Evolutionary conservation across 176 grass and related monocot species (phyloP).

Genomic region (Juncus effusus): DNA sequence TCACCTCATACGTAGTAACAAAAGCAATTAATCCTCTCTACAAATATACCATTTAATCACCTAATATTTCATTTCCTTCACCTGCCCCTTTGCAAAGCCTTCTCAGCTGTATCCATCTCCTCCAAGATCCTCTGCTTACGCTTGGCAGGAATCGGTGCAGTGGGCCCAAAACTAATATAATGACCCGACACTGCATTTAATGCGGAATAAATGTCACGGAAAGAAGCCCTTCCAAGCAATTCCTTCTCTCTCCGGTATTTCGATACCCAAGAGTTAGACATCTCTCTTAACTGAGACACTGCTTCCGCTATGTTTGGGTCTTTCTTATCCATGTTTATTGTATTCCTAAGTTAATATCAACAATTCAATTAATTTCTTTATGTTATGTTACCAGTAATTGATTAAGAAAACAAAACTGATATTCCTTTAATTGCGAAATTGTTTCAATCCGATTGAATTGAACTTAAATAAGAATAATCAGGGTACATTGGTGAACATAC

Average conservation of each 20-base stretch:
- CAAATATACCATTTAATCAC: slow-evolving; percentile 7
- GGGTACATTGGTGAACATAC: no score
- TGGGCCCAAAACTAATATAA: slow-evolving; percentile 99
- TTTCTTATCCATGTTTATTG: slow-evolving; percentile 72
- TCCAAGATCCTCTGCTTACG: slow-evolving; percentile 91
- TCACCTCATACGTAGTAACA: not conserved
- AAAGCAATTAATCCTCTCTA: slow-evolving; percentile 23
- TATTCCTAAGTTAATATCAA: slow-evolving; percentile 24
- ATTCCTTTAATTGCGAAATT: no score
- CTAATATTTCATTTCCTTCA: slow-evolving; percentile 22
- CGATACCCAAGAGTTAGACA: slow-evolving; percentile 93
- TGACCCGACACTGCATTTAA: slow-evolving; percentile 95
- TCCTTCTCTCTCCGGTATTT: slow-evolving; percentile 87
- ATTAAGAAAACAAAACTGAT: no score
- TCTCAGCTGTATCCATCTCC: slow-evolving; percentile 97
- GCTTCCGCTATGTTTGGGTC: slow-evolving; percentile 74
- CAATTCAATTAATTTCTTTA: no score
- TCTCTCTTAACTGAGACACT: slow-evolving; percentile 78
- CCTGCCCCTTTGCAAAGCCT: slow-evolving; percentile 77
- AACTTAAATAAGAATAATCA: no score
- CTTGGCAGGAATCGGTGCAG: slow-evolving; percentile 87
- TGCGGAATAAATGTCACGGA: slow-evolving; percentile 97
- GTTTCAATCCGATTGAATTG: no score
- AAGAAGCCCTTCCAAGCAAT: slow-evolving; percentile 71
- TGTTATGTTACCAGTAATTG: no score